Percentiles rank a stretch among this genome's conserved stretches.
Evolutionary conservation across 768 basidiomycete species (phyloP).

Genomic region (Neoboletus brunneissimus): DNA sequence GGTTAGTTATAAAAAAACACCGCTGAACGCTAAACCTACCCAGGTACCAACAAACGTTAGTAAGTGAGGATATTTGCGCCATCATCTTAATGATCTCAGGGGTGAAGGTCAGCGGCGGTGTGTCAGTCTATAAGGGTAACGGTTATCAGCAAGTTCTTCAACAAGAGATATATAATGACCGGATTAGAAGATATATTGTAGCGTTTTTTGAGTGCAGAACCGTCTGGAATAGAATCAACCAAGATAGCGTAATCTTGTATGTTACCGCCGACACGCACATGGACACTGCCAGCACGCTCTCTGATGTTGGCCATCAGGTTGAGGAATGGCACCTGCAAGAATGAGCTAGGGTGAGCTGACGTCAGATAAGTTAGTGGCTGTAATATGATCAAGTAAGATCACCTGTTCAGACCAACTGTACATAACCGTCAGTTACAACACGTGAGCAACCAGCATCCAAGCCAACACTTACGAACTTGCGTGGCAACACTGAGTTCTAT

Average conservation of each 20-base stretch:
- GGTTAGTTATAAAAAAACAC: slow-evolving; percentile 7
- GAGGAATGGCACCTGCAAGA: slow-evolving; percentile 63
- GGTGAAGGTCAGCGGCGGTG: slow-evolving; percentile 53
- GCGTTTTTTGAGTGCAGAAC: slow-evolving; percentile 51
- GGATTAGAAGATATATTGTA: slow-evolving; percentile 35
- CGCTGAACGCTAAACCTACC: slow-evolving; percentile 29
- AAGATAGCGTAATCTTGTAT: slow-evolving; percentile 69
- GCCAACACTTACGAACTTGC: slow-evolving; percentile 28
- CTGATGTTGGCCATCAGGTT: slow-evolving; percentile 75
- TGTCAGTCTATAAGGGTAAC: not conserved
- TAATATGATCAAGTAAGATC: not conserved
- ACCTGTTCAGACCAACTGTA: slow-evolving; percentile 23
- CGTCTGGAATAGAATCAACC: slow-evolving; percentile 48
- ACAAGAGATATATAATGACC: slow-evolving; percentile 22
- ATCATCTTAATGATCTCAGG: slow-evolving; percentile 66
- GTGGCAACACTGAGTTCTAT: slow-evolving; percentile 73
- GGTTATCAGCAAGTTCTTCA: not conserved
- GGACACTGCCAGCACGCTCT: slow-evolving; percentile 57
- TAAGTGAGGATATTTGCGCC: slow-evolving; percentile 53
- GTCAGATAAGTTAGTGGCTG: not conserved
- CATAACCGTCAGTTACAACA: not conserved
- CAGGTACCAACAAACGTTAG: slow-evolving; percentile 66
- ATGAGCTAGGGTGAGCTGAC: slow-evolving; percentile 34
- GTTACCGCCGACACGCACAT: slow-evolving; percentile 77
- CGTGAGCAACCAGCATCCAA: not conserved